Evolutionary conservation across 148 eudicot genomes (phyloP), one percentile per base, ranked within the genome.

Genomic region (Vaccinium macrocarpon): DNA sequence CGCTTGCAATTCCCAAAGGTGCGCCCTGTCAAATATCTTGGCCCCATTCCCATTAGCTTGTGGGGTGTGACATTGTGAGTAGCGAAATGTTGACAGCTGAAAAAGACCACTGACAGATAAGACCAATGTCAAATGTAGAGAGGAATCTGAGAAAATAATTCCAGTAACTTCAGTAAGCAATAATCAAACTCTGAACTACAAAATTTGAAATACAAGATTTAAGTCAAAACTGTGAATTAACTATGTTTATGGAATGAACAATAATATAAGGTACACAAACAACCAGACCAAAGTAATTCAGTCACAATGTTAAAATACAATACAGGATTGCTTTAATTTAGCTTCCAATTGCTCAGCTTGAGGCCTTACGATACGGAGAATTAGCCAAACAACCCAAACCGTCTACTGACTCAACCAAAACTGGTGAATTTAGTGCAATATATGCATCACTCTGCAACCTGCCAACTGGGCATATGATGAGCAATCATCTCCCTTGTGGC

Each of bases 401-500:
- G 16, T 27, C 21, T 21, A 23, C 46, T 32, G 59, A 81, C 70
- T 8, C 51, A 9, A 21, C 38, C 46, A 23, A 64, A 64, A 27
- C 52, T 66, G 73, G 35, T 81, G 35, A 64, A 68, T 64, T 32
- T 50, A 1, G 56, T 21, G 16, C 59, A 52, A 21, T 6, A 71
- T 4, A 15, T 19, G 48, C 11, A 52, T 13, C 14, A 51, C 19
- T 25, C 32, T 42, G 49, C 35, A 68, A 25, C 76, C 25, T 48
- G 83, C 59, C 61, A 25, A 48, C 19, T 18, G 49, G 77, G 51
- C 61, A 46, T 81, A 66, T 4, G 25, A 32, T 42, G 2, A 57
- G 71, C 14, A 59, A 84, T 68, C 85, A 84, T 68, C 85, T 72
- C 62, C 81, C n/a, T 62, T 82, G 72, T 73, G 77, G 85, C 61